These are phyloP conservation scores for Microcyclospora tardicrescens DNA, from an alignment of 2,329 filamentous ascomycete genomes.

Conservation along the genomic window DNA sequence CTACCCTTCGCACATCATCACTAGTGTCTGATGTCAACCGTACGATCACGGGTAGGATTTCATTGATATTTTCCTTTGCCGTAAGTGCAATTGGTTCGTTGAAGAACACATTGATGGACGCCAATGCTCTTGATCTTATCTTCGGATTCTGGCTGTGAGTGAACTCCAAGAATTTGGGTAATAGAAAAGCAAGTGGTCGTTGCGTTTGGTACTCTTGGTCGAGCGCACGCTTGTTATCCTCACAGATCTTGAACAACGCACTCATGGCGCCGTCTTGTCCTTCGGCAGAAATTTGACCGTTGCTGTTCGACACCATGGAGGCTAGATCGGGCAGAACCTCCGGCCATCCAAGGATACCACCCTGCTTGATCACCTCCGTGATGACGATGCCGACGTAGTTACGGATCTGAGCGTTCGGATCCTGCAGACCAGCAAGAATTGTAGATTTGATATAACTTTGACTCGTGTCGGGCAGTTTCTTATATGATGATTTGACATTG, in stretches of 20 bases:
- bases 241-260: constrained; percentile 87
- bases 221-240: constrained; percentile 79
- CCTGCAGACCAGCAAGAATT: constrained; percentile 66
- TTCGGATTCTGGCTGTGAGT: constrained; percentile 63
- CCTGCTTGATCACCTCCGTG: constrained; percentile 75
- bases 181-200: constrained; percentile 72
- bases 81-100: constrained; percentile 59
- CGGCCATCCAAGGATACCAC: constrained; percentile 81
- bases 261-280: constrained; percentile 90
- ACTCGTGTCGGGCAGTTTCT: constrained; percentile 59
- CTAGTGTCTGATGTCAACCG: constrained; percentile 62
- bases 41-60: constrained; percentile 72
- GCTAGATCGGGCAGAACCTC: constrained; percentile 76
- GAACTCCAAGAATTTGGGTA: constrained; percentile 82
- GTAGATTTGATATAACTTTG: constrained; percentile 67
- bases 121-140: constrained; percentile 67
- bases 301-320: constrained; percentile 59
- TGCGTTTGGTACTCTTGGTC: constrained; percentile 82
- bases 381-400: constrained; percentile 87
- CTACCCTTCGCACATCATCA: constrained; percentile 76
- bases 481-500: constrained; percentile 65
- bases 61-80: constrained; percentile 66
- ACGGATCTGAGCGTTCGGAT: constrained; percentile 69
- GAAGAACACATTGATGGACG: constrained; percentile 83
- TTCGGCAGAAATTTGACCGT: constrained; percentile 52